A percentile compares a stretch with the other conserved stretches of the same genome.
These are phyloP conservation scores for Jacaranda copaia DNA, from an alignment of 257 asterid genomes.

Conservation along the genomic window DNA sequence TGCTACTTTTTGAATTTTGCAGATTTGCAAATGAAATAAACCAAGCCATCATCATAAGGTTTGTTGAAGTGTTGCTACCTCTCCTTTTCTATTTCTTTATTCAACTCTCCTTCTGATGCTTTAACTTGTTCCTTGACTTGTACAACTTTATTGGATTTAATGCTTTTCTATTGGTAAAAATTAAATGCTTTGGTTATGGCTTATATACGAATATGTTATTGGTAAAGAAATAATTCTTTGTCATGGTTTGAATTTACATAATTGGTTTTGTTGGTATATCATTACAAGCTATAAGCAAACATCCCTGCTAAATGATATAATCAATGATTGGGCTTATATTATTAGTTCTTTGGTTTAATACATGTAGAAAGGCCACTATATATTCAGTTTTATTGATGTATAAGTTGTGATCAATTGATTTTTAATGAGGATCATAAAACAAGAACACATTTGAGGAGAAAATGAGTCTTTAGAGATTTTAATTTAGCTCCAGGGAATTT, in stretches of 20 bases:
- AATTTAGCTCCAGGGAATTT: too few relatives aligned
- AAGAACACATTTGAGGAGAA: too few relatives aligned
- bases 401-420: too few relatives aligned
- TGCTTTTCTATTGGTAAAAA: slow-evolving; percentile 13
- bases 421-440: too few relatives aligned
- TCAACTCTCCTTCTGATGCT: not conserved
- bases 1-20: slow-evolving; percentile 34
- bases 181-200: not conserved
- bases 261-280: too few relatives aligned
- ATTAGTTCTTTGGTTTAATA: too few relatives aligned
- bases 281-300: too few relatives aligned
- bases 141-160: slow-evolving; percentile 15
- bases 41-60: slow-evolving; percentile 96
- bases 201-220: slow-evolving; percentile 20
- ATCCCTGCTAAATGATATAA: too few relatives aligned
- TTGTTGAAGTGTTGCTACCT: slow-evolving; percentile 40
- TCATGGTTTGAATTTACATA: slow-evolving; percentile 27
- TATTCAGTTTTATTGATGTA: too few relatives aligned
- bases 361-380: too few relatives aligned
- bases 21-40: slow-evolving; percentile 63
- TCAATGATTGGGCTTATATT: too few relatives aligned
- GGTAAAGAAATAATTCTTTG: slow-evolving; percentile 24
- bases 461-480: too few relatives aligned
- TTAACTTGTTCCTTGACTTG: slow-evolving; percentile 5
- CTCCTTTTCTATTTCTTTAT: slow-evolving; percentile 13